Evolutionary conservation across 257 asterid genomes (phyloP), one percentile per base, ranked within the genome.

Genomic region (Scutellaria baicalensis): DNA sequence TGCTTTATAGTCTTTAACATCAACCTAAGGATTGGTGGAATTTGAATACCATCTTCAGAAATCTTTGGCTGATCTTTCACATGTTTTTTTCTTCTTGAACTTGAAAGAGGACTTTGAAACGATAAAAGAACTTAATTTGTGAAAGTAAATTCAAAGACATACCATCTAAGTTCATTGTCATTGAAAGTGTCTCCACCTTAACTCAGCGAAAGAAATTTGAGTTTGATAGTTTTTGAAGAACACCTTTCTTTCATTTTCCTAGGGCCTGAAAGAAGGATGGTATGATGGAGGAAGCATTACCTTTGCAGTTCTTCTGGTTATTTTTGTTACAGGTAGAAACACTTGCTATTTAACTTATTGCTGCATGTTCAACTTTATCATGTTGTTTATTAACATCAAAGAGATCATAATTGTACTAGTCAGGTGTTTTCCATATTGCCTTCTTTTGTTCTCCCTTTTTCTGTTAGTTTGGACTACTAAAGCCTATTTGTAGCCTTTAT

Each of bases 211-310:
- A 59, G 76, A 70, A 43, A 59, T 16, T 59, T n/a, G 12, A 8
- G 21, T 39, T 21, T 38, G 18, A 40, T 16, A 49, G 36, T 57
- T 11, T 48, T 57, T 72, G 20, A 50, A 2, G 27, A 35, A 35
- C 62, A 11, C 11, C 12, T 18, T 47, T 23, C 36, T 27, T 66
- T 43, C 56, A 20, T 54, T 76, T 60, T 57, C 69, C 52, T 77
- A 92, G 99, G 99, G 99, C 51, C 63, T 86, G 52, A 10, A 79
- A 73, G 86, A 89, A 63, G 99, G 99, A 68, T 93, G 97, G 99
- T 89, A 89, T 78, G 99, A 93, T 82, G 99, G 99, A 66, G 96
- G 97, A 80, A 91, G 99, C 88, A 93, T 93, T 63, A 70, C 89
- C 52, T 91, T 93, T 79, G 99, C 99, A 56, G 96, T 93, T 72